phyloP scores from a whole-genome alignment of 257 asterid species.

The Schizonepeta tenuifolia region DNA sequence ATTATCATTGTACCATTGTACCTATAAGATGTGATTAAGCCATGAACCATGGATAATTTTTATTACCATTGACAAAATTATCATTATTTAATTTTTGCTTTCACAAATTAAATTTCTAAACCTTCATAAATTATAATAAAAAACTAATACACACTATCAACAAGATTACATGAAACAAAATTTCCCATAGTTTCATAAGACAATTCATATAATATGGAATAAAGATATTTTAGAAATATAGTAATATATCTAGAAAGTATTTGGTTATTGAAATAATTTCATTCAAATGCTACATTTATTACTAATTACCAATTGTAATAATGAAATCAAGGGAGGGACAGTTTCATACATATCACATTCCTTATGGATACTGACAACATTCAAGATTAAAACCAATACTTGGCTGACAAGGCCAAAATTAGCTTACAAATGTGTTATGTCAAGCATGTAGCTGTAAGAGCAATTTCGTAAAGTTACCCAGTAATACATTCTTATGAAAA shows the following conservation, averaged over 20 bases:
- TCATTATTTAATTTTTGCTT: not conserved
- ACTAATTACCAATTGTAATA: no score
- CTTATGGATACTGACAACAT: not conserved
- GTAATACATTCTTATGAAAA: not conserved
- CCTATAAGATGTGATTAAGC: no score
- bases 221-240: no score
- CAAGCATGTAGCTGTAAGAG: conserved; percentile 1
- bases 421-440: conserved; percentile 12
- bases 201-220: no score
- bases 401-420: conserved; percentile 8
- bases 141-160: not conserved
- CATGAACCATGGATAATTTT: no score
- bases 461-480: not conserved
- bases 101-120: no score
- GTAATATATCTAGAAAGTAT: no score
- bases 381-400: conserved; percentile 14
- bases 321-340: no score
- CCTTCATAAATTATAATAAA: not conserved
- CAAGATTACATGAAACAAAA: not conserved
- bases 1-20: no score
- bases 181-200: no score
- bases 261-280: no score
- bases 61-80: not conserved
- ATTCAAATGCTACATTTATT: no score
- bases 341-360: not conserved